A percentile compares a stretch with the other conserved stretches of the same genome.
Conservation (phyloP, 169 alveolate genomes). For the Eimeria necatrix region DNA sequence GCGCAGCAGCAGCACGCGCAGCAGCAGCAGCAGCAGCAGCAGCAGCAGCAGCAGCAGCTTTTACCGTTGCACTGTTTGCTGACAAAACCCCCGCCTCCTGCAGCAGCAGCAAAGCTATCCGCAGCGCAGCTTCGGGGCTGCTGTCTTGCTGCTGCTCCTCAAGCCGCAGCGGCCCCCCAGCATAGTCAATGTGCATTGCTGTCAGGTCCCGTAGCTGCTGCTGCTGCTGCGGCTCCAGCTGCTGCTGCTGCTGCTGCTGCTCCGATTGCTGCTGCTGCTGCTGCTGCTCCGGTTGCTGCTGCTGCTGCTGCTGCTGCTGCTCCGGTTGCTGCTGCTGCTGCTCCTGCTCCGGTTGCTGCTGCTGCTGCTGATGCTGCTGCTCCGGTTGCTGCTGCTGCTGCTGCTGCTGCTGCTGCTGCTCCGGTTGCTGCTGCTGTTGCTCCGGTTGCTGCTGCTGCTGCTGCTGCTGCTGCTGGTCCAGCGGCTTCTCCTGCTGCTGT, state of each 20-base stretch:
- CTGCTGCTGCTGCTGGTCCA: background rate
- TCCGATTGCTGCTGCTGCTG: constrained; percentile 19
- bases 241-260: constrained; percentile 12
- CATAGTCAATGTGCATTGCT: constrained; percentile 7
- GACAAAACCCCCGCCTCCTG: background rate
- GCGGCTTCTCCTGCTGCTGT: constrained; percentile 8
- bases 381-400: background rate
- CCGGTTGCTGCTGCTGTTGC: background rate
- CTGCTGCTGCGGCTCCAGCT: constrained; percentile 5
- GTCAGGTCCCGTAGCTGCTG: constrained; percentile 9
- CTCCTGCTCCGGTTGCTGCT: background rate
- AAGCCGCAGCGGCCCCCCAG: constrained; percentile 6
- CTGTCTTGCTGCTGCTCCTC: background rate
- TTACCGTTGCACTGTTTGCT: background rate
- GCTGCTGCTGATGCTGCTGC: background rate
- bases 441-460: constrained; percentile 14
- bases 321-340: constrained; percentile 29
- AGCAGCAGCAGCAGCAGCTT: constrained; percentile 16
- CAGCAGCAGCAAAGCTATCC: background rate
- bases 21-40: constrained; percentile 40
- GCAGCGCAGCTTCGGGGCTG: constrained; percentile 6
- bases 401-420: constrained; percentile 11
- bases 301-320: background rate
- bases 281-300: constrained; percentile 19
- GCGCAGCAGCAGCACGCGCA: constrained; percentile 32